Evolutionary conservation across 2,329 filamentous ascomycete species (phyloP).

Genomic region (Cladosporium phlei): DNA sequence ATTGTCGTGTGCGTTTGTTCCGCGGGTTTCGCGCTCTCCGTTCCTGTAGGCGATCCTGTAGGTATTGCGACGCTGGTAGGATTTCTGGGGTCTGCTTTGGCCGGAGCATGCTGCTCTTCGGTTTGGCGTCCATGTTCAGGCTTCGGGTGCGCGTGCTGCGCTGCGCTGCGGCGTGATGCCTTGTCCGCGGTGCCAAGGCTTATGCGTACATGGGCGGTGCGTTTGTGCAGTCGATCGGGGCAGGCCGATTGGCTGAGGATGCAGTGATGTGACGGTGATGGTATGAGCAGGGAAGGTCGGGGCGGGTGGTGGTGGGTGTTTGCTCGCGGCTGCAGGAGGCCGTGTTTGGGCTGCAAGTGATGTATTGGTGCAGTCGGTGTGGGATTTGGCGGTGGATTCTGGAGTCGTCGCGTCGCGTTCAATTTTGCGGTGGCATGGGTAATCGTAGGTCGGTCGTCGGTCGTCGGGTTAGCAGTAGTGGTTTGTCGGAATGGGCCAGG

Average conservation of each 20-base stretch:
- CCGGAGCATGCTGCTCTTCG: slow-evolving; percentile 3
- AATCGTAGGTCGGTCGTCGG: slow-evolving; percentile 2
- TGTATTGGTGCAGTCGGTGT: slow-evolving; percentile 8
- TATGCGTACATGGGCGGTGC: slow-evolving; percentile 8
- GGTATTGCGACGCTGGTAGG: slow-evolving; percentile 30
- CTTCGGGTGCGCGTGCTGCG: background rate
- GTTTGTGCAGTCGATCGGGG: background rate
- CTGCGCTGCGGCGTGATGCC: background rate
- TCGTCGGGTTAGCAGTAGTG: background rate
- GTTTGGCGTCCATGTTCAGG: slow-evolving; percentile 9
- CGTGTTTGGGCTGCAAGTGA: slow-evolving; percentile 2
- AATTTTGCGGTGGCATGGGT: background rate
- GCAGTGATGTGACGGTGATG: slow-evolving; percentile 16
- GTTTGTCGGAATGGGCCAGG: background rate
- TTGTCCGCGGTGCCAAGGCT: background rate
- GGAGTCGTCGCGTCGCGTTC: background rate
- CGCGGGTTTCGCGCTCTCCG: slow-evolving; percentile 27
- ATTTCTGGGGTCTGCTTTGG: slow-evolving; percentile 17
- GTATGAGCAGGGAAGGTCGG: background rate
- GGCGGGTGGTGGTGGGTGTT: background rate
- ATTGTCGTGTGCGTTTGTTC: slow-evolving; percentile 30
- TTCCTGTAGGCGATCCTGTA: slow-evolving; percentile 33
- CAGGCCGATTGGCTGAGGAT: slow-evolving; percentile 12
- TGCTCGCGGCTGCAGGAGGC: slow-evolving; percentile 4
- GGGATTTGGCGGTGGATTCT: background rate